Conservation (phyloP, 2,329 filamentous ascomycete species). For the Gyromitra esculenta region DNA sequence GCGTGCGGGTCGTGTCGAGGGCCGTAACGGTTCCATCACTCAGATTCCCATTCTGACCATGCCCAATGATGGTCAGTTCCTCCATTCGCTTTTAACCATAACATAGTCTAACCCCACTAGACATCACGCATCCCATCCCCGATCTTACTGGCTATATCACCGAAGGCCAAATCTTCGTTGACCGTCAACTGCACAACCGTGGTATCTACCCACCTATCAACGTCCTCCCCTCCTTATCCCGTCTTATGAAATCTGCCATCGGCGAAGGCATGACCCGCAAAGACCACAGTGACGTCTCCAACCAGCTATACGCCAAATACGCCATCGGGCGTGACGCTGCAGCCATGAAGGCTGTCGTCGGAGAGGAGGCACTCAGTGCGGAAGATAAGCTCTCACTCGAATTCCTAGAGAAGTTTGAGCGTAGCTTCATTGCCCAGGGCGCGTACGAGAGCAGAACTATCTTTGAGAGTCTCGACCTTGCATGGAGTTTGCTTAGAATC, state of each 20-base stretch:
- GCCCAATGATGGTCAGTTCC: slow-evolving; percentile 84
- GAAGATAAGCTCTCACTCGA: slow-evolving; percentile 98
- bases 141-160: slow-evolving; percentile 99
- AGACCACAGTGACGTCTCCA: slow-evolving; percentile 98
- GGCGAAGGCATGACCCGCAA: slow-evolving; percentile 95
- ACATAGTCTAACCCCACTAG: slow-evolving; percentile 60
- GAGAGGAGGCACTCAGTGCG: slow-evolving; percentile 92
- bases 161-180: slow-evolving; percentile 97
- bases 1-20: slow-evolving; percentile 95
- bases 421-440: slow-evolving; percentile 90
- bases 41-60: slow-evolving; percentile 99
- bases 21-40: slow-evolving; percentile 97
- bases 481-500: slow-evolving; percentile 95
- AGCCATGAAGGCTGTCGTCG: slow-evolving; percentile 98
- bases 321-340: slow-evolving; percentile 98
- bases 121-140: slow-evolving; percentile 98
- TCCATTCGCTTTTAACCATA: slow-evolving; percentile 22
- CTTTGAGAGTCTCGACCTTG: slow-evolving; percentile 91
- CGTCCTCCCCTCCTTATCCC: slow-evolving; percentile 94
- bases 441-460: slow-evolving; percentile 92
- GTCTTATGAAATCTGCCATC: slow-evolving; percentile 99
- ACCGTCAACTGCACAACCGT: slow-evolving; percentile 93
- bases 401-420: slow-evolving; percentile 98
- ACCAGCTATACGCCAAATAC: slow-evolving; percentile 99
- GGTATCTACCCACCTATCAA: slow-evolving; percentile 99